These are phyloP conservation scores for Tetrapisispora pingtungensis DNA, from an alignment of 805 yeast genomes.

Conservation along the genomic window DNA sequence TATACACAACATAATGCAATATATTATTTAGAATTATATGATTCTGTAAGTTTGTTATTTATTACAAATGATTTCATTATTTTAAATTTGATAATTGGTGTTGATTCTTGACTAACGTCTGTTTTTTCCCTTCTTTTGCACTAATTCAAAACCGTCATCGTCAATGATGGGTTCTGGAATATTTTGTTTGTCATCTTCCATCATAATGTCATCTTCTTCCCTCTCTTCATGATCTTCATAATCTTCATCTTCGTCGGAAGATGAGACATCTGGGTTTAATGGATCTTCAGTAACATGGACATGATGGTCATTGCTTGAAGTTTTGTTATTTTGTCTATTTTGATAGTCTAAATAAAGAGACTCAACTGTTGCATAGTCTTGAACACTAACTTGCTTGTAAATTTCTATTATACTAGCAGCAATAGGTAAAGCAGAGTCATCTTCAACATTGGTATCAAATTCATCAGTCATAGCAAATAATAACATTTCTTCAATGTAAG, in stretches of 20 bases:
- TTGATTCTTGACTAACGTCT: conserved; percentile 16
- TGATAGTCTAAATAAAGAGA: conserved; percentile 49
- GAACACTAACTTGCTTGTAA: conserved; percentile 52
- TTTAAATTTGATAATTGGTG: no score
- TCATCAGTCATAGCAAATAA: conserved; percentile 91
- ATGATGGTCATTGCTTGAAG: conserved; percentile 29
- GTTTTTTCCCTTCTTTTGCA: conserved; percentile 60
- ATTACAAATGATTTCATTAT: no score
- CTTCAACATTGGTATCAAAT: conserved; percentile 80
- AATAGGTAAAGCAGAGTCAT: conserved; percentile 71
- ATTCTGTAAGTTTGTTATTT: no score
- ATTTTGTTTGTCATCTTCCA: conserved; percentile 23
- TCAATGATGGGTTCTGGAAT: conserved; percentile 56
- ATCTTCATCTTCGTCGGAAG: conserved; percentile 35
- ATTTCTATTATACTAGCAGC: conserved; percentile 56
- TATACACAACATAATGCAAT: no score
- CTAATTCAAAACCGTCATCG: conserved; percentile 91
- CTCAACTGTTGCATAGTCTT: conserved; percentile 48
- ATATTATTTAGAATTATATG: no score
- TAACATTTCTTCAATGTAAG: conserved; percentile 73
- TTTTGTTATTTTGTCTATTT: conserved; percentile 37
- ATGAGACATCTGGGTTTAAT: conserved; percentile 49
- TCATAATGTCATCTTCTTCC: conserved; percentile 32
- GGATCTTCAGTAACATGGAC: conserved; percentile 52
- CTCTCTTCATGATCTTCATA: conserved; percentile 33